These are phyloP conservation scores for Pyrenochaeta sp. DNA, from an alignment of 2,329 filamentous ascomycete genomes.

Conservation along the genomic window DNA sequence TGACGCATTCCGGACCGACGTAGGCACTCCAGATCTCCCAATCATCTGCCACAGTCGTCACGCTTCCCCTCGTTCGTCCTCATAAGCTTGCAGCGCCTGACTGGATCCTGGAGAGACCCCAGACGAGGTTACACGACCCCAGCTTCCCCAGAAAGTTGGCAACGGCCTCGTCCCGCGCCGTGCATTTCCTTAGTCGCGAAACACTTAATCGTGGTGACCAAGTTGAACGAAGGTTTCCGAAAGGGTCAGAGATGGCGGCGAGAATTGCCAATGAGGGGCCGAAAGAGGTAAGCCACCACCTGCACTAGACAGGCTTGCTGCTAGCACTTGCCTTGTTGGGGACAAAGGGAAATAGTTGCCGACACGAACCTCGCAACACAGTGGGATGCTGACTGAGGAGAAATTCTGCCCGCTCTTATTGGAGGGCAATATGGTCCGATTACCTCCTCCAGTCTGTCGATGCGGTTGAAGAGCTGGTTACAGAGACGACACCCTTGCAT, in stretches of 20 bases:
- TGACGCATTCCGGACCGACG: not conserved
- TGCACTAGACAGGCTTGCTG: not conserved
- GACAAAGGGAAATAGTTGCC: constrained; percentile 9
- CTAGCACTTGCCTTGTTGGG: not conserved
- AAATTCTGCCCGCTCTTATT: not conserved
- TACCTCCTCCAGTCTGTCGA: not conserved
- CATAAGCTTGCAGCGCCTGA: constrained; percentile 17
- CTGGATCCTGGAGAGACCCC: constrained; percentile 17
- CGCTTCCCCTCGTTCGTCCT: not conserved
- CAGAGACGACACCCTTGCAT: too few relatives aligned
- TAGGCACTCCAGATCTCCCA: not conserved
- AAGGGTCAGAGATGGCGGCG: constrained; percentile 15
- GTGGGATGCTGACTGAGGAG: not conserved
- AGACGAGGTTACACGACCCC: constrained; percentile 19
- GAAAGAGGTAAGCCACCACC: not conserved
- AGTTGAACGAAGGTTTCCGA: constrained; percentile 9
- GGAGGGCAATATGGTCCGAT: not conserved
- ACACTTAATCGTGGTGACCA: constrained; percentile 10
- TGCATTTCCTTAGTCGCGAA: constrained; percentile 14
- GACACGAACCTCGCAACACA: not conserved
- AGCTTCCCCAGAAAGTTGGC: constrained; percentile 25
- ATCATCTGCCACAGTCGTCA: not conserved
- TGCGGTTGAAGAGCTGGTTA: not conserved
- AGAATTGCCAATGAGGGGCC: constrained; percentile 11
- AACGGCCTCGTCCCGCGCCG: constrained; percentile 33